Evolutionary conservation across 371 early-diverging fungal genomes (phyloP), one percentile per base, ranked within the genome.

Genomic region (Mucor racemosus): DNA sequence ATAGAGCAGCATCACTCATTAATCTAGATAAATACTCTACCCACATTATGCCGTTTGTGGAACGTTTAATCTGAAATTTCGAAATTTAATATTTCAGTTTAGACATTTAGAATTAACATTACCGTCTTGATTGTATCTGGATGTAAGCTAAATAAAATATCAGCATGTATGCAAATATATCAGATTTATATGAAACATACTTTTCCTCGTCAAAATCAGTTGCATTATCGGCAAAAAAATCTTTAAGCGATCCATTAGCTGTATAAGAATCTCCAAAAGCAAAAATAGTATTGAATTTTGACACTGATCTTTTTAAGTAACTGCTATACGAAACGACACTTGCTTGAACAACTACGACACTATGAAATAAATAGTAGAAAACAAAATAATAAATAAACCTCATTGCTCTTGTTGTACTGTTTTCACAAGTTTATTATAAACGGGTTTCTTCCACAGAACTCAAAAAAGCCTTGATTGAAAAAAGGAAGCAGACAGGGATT

Each of bases 191-290:
- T 61, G 11, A 21, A 21, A 17, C 19, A 21, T 35, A 44, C 41
- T 36, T 26, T 38, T 34, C 46, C 9, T 48, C 21, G 33, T 38
- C 39, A 50, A 40, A 41, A 17, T 38, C 19, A 6, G 21, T 19
- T 36, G 15, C 15, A 54, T 38, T 31, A 34, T 35, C 9, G 33
- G 54, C 33, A 55, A 64, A 69, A 19, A 64, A 63, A 13, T 15
- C 10, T 35, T 64, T 50, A 2, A 60, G 19, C 1, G 65, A 64
- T 0, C 59, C 60, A 60, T 69, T 55, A 17, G 64, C 69, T 10
- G 69, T 60, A n/a, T 69, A 69, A 15, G 69, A 69, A 34, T 69
- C 69, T n/a, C 69, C 69, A 64, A 69, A 69, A 5, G 60, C 64
- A 53, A 60, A 15, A 7, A 69, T 44, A 14, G 58, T 46, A n/a